A percentile compares a stretch with the other conserved stretches of the same genome.
Conservation (phyloP, 2,329 filamentous ascomycete species). For the Xylaria digitata region DNA sequence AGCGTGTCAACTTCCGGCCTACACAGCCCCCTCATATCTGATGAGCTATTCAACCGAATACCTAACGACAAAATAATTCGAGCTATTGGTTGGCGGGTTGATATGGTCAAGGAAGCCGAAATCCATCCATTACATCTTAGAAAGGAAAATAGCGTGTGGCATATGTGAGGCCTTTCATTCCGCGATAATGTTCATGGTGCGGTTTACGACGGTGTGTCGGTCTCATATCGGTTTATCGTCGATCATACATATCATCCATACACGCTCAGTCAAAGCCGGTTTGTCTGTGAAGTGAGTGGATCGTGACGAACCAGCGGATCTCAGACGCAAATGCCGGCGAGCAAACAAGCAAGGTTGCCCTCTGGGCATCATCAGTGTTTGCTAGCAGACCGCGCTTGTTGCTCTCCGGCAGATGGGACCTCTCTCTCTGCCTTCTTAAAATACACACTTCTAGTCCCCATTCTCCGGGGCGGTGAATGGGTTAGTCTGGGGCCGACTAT, state of each 20-base stretch:
- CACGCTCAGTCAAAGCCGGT: not conserved
- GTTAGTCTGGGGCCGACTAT: not conserved
- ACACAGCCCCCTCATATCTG: not conserved
- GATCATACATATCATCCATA: not conserved
- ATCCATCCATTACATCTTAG: not conserved
- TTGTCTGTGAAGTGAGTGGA: not conserved
- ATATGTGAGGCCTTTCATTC: slow-evolving; percentile 8
- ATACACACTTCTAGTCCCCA: not conserved
- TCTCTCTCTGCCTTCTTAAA: not conserved
- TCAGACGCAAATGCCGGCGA: not conserved
- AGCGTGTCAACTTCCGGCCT: not conserved
- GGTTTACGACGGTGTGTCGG: slow-evolving; percentile 15
- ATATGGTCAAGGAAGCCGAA: not conserved
- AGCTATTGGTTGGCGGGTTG: not conserved
- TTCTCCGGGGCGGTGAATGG: not conserved
- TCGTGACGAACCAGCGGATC: not conserved
- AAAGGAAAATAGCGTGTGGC: not conserved
- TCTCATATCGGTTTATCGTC: not conserved
- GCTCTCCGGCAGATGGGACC: not conserved
- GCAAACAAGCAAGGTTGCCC: slow-evolving; percentile 20
- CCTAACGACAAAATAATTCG: not conserved
- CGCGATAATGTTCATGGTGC: not conserved
- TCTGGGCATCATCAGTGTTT: not conserved
- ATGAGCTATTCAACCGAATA: not conserved
- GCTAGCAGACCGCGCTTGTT: not conserved